Conservation (phyloP, 2,329 filamentous ascomycete species). For the Cercospora sp. region DNA sequence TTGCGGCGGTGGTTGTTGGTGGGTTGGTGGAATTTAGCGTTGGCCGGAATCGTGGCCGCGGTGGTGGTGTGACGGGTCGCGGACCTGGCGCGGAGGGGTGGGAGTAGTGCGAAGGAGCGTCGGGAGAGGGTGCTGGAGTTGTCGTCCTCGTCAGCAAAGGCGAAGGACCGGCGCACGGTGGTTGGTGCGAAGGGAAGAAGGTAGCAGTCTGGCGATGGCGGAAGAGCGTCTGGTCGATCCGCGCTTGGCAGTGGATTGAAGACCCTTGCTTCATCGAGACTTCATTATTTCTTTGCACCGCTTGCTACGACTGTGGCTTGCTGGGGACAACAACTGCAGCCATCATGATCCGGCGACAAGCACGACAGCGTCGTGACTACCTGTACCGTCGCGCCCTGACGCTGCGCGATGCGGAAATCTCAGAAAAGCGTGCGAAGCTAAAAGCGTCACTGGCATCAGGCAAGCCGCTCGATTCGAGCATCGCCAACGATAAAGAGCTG, state of each 20-base stretch:
- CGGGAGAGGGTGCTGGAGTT: slow-evolving; percentile 6
- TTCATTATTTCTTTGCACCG: background rate
- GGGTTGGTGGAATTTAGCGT: slow-evolving; percentile 11
- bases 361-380: slow-evolving; percentile 79
- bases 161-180: slow-evolving; percentile 8
- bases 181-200: slow-evolving; percentile 1
- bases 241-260: slow-evolving; percentile 2
- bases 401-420: slow-evolving; percentile 86
- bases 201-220: background rate
- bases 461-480: slow-evolving; percentile 75
- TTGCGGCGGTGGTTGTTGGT: slow-evolving; percentile 16
- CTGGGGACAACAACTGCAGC: slow-evolving; percentile 30
- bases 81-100: background rate
- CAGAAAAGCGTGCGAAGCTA: slow-evolving; percentile 84
- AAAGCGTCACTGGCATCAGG: slow-evolving; percentile 84
- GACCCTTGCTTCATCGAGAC: slow-evolving; percentile 4
- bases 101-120: slow-evolving; percentile 4
- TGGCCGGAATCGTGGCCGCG: slow-evolving; percentile 9
- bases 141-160: slow-evolving; percentile 14
- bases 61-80: slow-evolving; percentile 1
- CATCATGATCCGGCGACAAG: slow-evolving; percentile 63
- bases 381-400: slow-evolving; percentile 87
- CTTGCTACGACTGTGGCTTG: background rate
- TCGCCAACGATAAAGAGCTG: slow-evolving; percentile 82
- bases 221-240: slow-evolving; percentile 5